A percentile compares a stretch with the other conserved stretches of the same genome.
Conservation (phyloP, 1,284 basidiomycete species). For the Acaromyces ingoldii region DNA sequence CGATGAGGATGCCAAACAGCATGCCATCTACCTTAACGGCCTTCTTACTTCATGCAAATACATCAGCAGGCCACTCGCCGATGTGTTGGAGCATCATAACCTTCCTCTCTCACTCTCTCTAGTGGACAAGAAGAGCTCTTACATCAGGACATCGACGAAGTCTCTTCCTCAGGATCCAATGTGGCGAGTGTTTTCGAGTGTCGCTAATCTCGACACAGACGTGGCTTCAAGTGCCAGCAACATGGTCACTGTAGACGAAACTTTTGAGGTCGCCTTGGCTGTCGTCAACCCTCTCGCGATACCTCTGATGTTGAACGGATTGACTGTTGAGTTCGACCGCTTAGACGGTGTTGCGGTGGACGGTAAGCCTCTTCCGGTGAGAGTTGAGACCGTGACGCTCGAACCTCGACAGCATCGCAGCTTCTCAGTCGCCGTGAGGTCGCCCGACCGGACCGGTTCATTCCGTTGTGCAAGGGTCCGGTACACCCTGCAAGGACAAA, state of each 20-base stretch:
- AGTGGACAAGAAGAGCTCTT: no score
- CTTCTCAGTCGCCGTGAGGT: background rate
- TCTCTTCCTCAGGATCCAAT: no score
- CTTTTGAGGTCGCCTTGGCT: constrained; percentile 52
- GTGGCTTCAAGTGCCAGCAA: no score
- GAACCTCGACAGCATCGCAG: constrained; percentile 8
- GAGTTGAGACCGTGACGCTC: constrained; percentile 1
- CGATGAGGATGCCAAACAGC: constrained; percentile 42
- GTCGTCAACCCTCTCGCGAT: constrained; percentile 54
- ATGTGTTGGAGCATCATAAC: background rate
- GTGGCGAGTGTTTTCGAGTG: no score
- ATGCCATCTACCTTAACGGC: constrained; percentile 52
- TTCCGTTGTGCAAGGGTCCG: constrained; percentile 44
- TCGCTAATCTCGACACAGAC: no score
- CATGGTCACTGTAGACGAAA: constrained; percentile 22
- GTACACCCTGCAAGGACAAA: constrained; percentile 54
- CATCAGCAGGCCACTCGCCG: constrained; percentile 11
- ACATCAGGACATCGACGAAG: no score
- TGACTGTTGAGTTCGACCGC: constrained; percentile 1
- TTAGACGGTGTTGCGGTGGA: constrained; percentile 14
- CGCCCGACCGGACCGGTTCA: background rate
- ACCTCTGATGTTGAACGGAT: constrained; percentile 13
- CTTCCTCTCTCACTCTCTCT: no score
- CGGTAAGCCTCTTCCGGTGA: constrained; percentile 33
- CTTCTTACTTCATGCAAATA: constrained; percentile 55